Evolutionary conservation across 2,329 filamentous ascomycete species (phyloP).

Genomic region (Dactylonectria estremocensis): DNA sequence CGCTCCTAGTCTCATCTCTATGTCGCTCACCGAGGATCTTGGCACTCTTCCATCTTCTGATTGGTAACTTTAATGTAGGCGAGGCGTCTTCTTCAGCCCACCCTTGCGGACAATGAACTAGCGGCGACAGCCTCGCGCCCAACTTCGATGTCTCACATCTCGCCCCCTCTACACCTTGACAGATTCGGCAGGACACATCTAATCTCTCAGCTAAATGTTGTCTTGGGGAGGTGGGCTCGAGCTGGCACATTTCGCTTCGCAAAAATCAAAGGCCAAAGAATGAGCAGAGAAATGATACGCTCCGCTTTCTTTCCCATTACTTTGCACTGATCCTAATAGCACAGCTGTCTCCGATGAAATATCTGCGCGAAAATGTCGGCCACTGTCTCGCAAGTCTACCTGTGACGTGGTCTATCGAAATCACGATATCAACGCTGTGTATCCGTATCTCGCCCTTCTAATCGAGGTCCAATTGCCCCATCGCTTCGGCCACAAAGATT

Average conservation of each 20-base stretch:
- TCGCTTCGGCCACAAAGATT: constrained; percentile 40
- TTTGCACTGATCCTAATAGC: neutral
- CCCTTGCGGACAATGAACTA: neutral
- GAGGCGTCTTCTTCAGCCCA: neutral
- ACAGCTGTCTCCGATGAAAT: neutral
- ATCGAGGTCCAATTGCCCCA: constrained; percentile 47
- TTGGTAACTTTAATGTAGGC: neutral
- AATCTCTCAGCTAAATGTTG: neutral
- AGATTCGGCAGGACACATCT: no score
- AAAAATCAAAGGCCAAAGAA: neutral
- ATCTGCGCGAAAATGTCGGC: neutral
- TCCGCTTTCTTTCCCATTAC: neutral
- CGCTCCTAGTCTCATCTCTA: neutral
- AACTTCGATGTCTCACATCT: neutral
- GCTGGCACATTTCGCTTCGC: neutral
- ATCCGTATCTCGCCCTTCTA: constrained; percentile 29
- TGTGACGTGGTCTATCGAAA: neutral
- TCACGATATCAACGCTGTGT: neutral
- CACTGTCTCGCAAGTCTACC: neutral
- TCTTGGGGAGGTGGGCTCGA: neutral
- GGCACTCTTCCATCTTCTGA: neutral
- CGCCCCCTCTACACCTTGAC: neutral
- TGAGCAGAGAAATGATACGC: neutral
- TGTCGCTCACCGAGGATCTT: neutral
- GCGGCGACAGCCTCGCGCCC: neutral